phyloP scores from a whole-genome alignment of 129 eudicot genomes.

The Gnaphalium uliginosum region DNA sequence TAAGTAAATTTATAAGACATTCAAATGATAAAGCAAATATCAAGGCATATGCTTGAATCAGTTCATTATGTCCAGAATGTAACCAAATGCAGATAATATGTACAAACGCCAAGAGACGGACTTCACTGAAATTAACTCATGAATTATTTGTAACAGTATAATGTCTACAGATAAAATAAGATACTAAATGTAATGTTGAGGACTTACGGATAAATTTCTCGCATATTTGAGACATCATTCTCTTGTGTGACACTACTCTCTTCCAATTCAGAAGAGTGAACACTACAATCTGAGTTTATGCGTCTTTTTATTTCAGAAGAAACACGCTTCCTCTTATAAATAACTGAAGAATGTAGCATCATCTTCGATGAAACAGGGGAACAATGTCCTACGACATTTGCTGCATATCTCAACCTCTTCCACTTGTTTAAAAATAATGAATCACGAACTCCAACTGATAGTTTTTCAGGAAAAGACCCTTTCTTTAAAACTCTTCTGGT shows the following conservation, averaged over 20 bases:
- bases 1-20: neutral
- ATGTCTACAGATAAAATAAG: neutral
- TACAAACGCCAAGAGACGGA: neutral
- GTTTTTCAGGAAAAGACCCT: conserved; percentile 27
- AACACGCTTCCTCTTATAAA: conserved; percentile 43
- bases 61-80: neutral
- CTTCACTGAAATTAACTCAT: neutral
- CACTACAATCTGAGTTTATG: conserved; percentile 47
- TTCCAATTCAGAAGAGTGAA: conserved; percentile 52
- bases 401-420: conserved; percentile 39
- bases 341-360: conserved; percentile 38
- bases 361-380: conserved; percentile 37
- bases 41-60: neutral
- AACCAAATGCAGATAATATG: neutral
- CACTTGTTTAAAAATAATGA: conserved; percentile 4
- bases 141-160: neutral
- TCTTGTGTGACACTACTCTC: conserved; percentile 41
- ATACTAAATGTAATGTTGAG: conserved; percentile 5
- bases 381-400: conserved; percentile 33
- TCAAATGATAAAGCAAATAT: neutral
- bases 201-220: conserved; percentile 45
- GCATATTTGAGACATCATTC: conserved; percentile 22
- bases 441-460: conserved; percentile 27
- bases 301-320: conserved; percentile 30
- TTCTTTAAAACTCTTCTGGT: conserved; percentile 21